Evolutionary conservation across 345 rosid genomes (phyloP), one percentile per base, ranked within the genome.

Genomic region (Acer negundo): DNA sequence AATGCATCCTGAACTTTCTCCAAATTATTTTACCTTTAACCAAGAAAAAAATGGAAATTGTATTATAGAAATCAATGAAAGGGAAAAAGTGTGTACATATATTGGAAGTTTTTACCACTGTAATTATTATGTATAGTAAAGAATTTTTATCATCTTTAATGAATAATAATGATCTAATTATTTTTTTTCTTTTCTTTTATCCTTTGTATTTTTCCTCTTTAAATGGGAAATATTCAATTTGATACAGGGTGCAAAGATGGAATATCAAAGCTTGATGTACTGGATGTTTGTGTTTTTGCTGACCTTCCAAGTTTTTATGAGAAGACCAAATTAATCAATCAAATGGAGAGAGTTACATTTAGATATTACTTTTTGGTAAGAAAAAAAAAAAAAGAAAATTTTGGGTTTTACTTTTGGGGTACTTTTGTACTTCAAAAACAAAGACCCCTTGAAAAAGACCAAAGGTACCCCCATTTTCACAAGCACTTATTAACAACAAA

Each of bases 181-280:
- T 59, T 46, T 59, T 67, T 42, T 42, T 7, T 70, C 55, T 26
- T 35, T 62, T 77, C n/a, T 71, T 73, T 13, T 51, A 59, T 59
- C 12, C 10, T 23, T 23, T 47, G n/a, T 44, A 55, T 47, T 47
- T 67, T 73, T 44, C 59, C 46, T 61, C 72, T 62, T 80, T 72
- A 81, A 83, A 81, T 81, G 83, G 84, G 63, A 59, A 59, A 59
- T 59, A 78, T 68, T 63, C 68, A 74, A 31, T 80, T 69, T 80
- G 77, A 63, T 90, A 83, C 97, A 96, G 99, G 97, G 75, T 12
- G 78, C 88, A 74, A 87, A 82, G 73, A 83, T 56, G 87, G 94
- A 79, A 81, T 75, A 86, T 73, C 89, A 85, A 85, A 74, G 90
- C 88, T 75, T 88, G 86, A 78, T 87, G 82, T 78, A 82, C 89